These are phyloP conservation scores for Pseudogymnoascus sp. DNA, from an alignment of 2,329 filamentous ascomycete species.

Conservation along the genomic window DNA sequence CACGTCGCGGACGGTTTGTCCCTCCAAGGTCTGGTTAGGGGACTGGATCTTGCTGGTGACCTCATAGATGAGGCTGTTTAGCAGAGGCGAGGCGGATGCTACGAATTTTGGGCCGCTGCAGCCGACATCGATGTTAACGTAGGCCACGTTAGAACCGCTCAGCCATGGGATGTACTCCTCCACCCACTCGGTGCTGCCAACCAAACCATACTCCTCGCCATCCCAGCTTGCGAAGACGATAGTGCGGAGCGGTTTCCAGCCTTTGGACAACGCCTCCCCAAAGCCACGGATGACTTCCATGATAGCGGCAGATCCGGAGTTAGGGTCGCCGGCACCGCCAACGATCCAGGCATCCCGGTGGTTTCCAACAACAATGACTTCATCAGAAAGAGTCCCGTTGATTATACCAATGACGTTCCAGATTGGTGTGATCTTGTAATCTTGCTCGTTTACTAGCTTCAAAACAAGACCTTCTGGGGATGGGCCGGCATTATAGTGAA, in stretches of 20 bases:
- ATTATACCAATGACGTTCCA: conserved; percentile 93
- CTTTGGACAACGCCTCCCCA: conserved; percentile 58
- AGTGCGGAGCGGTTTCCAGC: conserved; percentile 80
- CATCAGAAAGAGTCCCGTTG: conserved; percentile 75
- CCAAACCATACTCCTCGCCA: conserved; percentile 67
- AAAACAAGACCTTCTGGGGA: conserved; percentile 59
- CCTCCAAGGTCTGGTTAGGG: conserved; percentile 28
- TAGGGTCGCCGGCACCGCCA: conserved; percentile 75
- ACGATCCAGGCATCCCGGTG: conserved; percentile 86
- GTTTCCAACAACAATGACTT: conserved; percentile 86
- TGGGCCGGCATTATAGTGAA: conserved; percentile 62
- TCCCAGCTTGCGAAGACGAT: conserved; percentile 79
- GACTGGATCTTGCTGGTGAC: conserved; percentile 41
- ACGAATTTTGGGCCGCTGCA: conserved; percentile 48
- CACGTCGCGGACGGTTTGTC: conserved; percentile 33
- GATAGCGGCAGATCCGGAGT: conserved; percentile 69
- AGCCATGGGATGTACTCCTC: conserved; percentile 77
- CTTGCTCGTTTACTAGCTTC: conserved; percentile 70
- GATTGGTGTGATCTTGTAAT: conserved; percentile 70
- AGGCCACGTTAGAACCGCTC: conserved; percentile 57
- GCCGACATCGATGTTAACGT: conserved; percentile 74
- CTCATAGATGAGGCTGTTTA: conserved; percentile 54
- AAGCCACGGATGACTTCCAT: conserved; percentile 73
- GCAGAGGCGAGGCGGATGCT: conserved; percentile 50
- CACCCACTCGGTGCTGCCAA: conserved; percentile 81